Conservation (phyloP, 108 stramenopile genomes). For the Ochromonas danica region DNA sequence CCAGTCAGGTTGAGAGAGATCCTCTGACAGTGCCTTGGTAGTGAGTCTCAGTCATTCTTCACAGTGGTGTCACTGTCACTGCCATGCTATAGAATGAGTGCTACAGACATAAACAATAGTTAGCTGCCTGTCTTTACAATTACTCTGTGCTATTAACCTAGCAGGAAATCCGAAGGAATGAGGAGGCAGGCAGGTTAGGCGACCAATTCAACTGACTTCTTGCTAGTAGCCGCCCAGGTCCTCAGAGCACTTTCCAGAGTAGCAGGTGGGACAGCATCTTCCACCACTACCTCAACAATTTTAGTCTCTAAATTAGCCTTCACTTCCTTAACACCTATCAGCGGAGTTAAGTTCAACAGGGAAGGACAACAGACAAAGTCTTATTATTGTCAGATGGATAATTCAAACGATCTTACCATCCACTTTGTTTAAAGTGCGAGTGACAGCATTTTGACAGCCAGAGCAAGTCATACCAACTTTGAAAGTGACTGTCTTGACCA, state of each 20-base stretch:
- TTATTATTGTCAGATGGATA: too few species aligned
- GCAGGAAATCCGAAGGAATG: too few species aligned
- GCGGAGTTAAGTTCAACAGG: neutral
- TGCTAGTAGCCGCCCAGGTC: neutral
- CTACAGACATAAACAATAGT: too few species aligned
- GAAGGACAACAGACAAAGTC: neutral
- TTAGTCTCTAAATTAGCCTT: conserved; percentile 5
- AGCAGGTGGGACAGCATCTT: neutral
- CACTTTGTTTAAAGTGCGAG: neutral
- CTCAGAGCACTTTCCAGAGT: neutral
- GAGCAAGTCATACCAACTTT: conserved; percentile 24
- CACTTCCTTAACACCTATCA: conserved; percentile 4
- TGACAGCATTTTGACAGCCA: neutral
- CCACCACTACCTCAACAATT: neutral
- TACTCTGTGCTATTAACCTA: too few species aligned
- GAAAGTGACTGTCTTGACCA: neutral
- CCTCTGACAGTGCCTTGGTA: too few species aligned
- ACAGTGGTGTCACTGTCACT: too few species aligned
- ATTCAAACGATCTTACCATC: conserved; percentile 24
- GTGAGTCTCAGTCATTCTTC: too few species aligned
- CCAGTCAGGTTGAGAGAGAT: too few species aligned
- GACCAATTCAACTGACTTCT: conserved; percentile 1
- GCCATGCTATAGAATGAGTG: too few species aligned
- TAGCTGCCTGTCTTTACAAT: too few species aligned
- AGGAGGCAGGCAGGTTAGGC: too few species aligned